A percentile compares a stretch with the other conserved stretches of the same genome.
Evolutionary conservation across 2,329 filamentous ascomycete genomes (phyloP).

Genomic region (Penicillium sp.): DNA sequence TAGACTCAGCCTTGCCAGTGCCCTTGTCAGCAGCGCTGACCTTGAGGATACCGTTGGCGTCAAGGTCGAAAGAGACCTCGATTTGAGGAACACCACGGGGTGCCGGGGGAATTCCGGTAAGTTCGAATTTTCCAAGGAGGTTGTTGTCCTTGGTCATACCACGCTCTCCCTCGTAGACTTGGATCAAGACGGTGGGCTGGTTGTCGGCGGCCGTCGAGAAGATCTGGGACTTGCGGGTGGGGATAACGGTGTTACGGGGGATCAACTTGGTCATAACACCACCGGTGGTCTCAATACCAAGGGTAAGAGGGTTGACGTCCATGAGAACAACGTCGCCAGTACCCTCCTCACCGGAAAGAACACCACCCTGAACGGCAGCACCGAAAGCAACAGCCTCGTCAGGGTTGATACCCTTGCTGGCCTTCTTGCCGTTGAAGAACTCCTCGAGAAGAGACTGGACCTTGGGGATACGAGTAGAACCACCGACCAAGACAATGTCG

Average conservation of each 20-base stretch:
- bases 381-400: slow-evolving; percentile 98
- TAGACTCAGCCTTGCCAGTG: slow-evolving; percentile 93
- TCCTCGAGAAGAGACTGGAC: slow-evolving; percentile 92
- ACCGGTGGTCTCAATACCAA: slow-evolving; percentile 95
- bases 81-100: slow-evolving; percentile 97
- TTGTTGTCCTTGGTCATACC: slow-evolving; percentile 97
- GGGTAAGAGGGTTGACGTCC: slow-evolving; percentile 94
- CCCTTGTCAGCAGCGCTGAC: slow-evolving; percentile 96
- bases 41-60: slow-evolving; percentile 97
- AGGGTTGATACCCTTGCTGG: slow-evolving; percentile 98
- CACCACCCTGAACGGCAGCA: slow-evolving; percentile 94
- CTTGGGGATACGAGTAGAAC: slow-evolving; percentile 99
- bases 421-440: slow-evolving; percentile 93
- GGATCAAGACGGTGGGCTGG: slow-evolving; percentile 91
- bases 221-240: slow-evolving; percentile 95
- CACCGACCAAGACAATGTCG: slow-evolving; percentile 96
- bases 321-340: slow-evolving; percentile 82
- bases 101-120: slow-evolving; percentile 90
- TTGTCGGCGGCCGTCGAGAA: slow-evolving; percentile 97
- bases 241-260: slow-evolving; percentile 88
- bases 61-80: slow-evolving; percentile 95
- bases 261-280: slow-evolving; percentile 98
- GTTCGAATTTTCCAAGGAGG: slow-evolving; percentile 94
- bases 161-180: slow-evolving; percentile 92
- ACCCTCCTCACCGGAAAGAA: slow-evolving; percentile 82